Evolutionary conservation across 495 filamentous ascomycete species (phyloP), one percentile per base, ranked within the genome.

Genomic region (Penicillium pancosmium): DNA sequence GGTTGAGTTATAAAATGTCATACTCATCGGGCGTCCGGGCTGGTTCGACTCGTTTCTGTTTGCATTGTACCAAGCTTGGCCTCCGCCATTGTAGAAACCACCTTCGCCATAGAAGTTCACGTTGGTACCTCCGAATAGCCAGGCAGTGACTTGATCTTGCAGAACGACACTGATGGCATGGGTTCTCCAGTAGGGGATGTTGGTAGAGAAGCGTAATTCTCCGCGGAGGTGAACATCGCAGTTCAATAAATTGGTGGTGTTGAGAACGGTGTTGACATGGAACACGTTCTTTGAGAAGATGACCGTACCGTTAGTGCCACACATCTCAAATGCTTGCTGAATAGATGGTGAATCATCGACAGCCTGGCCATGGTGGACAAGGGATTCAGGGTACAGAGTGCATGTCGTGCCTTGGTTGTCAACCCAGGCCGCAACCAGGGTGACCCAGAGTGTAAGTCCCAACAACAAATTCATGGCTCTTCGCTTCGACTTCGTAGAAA

Each of bases 141-240:
- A 81, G 0, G 78, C 79, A 27, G 78, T 74, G 21, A 74, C 76
- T 60, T 80, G 78, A 48, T 80, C 77, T 62, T 82, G 79, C 55
- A 77, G 73, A 18, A 75, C 75, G 8, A 79, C 68, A 5, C 66
- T 65, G 31, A 77, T 55, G 18, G 70, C 68, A 55, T 78, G 66
- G 12, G 67, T 73, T 8, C 75, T 63, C 79, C 79, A 82, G 64
- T 82, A 82, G 0, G 62, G 61, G 12, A 78, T 74, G 57, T 82
- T 70, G 16, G 67, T 77, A 25, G 68, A 71, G 68, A 76, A 79
- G 61, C 59, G 60, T n/a, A 69, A 58, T 35, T 65, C 71, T 1
- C 79, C 78, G 5, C 68, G 59, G 6, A 80, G 52, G 19, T 77
- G 68, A 49, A 80, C 71, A 7, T 75, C 66, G 35, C 63, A 67